Base-by-base conservation (phyloP, 345 rosid genomes). In the Chamaenerion angustifolium region DNA sequence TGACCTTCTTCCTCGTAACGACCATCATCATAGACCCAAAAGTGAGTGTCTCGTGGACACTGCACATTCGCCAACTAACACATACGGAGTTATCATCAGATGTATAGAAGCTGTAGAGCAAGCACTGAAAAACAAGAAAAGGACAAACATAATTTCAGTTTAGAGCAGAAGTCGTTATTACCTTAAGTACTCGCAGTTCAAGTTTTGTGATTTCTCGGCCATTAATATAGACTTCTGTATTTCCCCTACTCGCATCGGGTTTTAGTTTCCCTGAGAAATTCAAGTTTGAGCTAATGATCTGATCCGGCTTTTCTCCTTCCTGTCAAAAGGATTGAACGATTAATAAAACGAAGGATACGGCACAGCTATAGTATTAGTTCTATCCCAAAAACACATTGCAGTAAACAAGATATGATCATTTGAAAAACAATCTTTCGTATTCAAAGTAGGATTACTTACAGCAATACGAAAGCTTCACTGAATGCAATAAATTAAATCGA, bases 241-340 rank as follows among this genome's bases (percentile, higher is more conserved):
- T 85, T 55, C 99, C 99, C 58, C 64, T 81, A 68, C 99, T 93
- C 10, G 97, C 95, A 12, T 76, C 60, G 10, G 79, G 71, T 52
- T 61, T 70, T 12, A 93, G 78, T 68, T 85, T 88, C 60, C 99
- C 97, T 0, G 83, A 49, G 51, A 93, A 88, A 64, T 82, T 88
- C 74, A 93, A 69, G 65, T 88, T 88, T 44, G 99, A 88, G 68
- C 94, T 82, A 25, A 93, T 68, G 49, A 81, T 47, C 71, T 76
- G 76, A 48, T 83, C 87, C 0, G 99, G 99, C 59, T 82, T 93
- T 67, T 81, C 99, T 52, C 97, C 99, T 59, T 88, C 97, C 95
- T 90, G 84, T 51, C 61, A 73, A 56, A 64, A 56, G 56, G 64
- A 52, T 41, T 63, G 19, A 44, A 48, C 46, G 12, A 63, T 25